Evolutionary conservation across 2,329 filamentous ascomycete species (phyloP).

Genomic region (Trichocomaceae sp.): DNA sequence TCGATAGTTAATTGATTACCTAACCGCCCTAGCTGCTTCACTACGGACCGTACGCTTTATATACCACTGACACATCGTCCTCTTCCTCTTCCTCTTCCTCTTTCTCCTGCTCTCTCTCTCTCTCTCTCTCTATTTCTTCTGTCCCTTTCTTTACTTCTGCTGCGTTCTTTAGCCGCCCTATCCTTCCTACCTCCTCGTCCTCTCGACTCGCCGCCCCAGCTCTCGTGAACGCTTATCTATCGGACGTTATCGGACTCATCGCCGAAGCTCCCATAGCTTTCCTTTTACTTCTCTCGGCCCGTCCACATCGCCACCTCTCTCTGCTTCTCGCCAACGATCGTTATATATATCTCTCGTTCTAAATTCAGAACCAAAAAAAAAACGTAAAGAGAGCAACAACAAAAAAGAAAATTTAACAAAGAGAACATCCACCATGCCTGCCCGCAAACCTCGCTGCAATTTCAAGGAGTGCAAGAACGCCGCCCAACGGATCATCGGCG

Average conservation of each 20-base stretch:
- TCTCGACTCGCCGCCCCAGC: background rate
- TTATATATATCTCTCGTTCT: no score
- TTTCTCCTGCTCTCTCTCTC: slow-evolving; percentile 1
- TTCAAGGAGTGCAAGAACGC: slow-evolving; percentile 83
- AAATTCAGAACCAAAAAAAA: no score
- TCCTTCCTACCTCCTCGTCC: background rate
- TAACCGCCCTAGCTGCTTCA: slow-evolving; percentile 9
- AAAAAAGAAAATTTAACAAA: background rate
- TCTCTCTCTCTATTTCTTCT: background rate
- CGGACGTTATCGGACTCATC: slow-evolving; percentile 10
- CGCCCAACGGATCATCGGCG: slow-evolving; percentile 88
- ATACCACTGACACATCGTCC: background rate
- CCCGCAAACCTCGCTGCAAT: slow-evolving; percentile 65
- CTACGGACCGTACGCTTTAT: slow-evolving; percentile 11
- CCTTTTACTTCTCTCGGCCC: slow-evolving; percentile 3
- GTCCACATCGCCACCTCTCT: slow-evolving; percentile 8
- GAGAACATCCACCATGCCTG: slow-evolving; percentile 25
- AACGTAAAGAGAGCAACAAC: no score
- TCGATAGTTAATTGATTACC: no score
- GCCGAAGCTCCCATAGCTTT: slow-evolving; percentile 6
- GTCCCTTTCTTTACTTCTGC: background rate
- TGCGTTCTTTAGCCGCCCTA: background rate
- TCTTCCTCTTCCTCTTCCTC: background rate
- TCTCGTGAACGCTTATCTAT: background rate
- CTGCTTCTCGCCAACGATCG: background rate